These are phyloP conservation scores for Corylus avellana DNA, from an alignment of 306 rosid genomes.

Conservation along the genomic window DNA sequence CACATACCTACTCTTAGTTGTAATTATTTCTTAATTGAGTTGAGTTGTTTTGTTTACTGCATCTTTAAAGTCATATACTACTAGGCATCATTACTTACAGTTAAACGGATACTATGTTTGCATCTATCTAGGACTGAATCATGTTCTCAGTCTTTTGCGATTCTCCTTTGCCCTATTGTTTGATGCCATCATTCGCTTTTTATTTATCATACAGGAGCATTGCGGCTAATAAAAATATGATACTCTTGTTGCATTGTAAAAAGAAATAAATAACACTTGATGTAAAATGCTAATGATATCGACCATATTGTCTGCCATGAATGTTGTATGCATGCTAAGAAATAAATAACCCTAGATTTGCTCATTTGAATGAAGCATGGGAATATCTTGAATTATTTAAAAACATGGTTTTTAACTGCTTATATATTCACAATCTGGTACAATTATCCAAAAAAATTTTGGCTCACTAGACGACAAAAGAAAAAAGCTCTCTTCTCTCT, in stretches of 20 bases:
- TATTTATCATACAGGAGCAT: background rate
- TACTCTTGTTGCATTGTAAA: background rate
- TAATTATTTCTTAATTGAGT: background rate
- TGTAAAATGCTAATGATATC: background rate
- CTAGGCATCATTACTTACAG: background rate
- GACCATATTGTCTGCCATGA: background rate
- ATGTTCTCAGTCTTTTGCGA: background rate
- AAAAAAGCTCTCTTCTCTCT: too few species aligned
- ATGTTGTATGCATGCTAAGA: background rate
- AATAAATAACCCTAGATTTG: background rate
- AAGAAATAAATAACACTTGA: too few species aligned
- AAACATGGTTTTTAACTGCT: background rate
- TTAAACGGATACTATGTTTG: background rate
- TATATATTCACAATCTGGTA: background rate
- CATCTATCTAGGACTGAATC: background rate
- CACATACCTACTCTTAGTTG: background rate
- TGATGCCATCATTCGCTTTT: background rate
- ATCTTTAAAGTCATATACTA: background rate
- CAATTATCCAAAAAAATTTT: too few species aligned
- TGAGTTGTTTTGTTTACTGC: background rate
- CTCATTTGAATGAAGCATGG: background rate
- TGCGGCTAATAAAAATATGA: background rate
- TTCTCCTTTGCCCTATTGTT: background rate
- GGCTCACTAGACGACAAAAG: too few species aligned
- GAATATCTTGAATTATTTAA: background rate